These are phyloP conservation scores for Martiniozyma abietophila DNA, from an alignment of 805 yeast species.

Conservation along the genomic window DNA sequence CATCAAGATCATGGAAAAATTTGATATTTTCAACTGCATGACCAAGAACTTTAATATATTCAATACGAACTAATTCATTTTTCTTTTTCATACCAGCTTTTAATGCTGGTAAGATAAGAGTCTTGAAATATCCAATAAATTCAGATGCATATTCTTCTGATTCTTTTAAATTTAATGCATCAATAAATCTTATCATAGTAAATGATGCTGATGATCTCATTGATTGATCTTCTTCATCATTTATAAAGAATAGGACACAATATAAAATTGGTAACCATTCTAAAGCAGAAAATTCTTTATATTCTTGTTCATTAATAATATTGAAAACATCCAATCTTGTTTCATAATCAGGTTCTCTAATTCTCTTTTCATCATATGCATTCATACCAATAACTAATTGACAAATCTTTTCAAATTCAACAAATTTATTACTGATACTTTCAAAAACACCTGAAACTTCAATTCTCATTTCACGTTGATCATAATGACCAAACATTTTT, in stretches of 20 bases:
- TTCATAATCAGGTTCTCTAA: conserved; percentile 75
- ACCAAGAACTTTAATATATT: conserved; percentile 57
- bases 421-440: conserved; percentile 46
- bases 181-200: conserved; percentile 55
- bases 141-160: conserved; percentile 21
- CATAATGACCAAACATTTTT: conserved; percentile 45
- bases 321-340: conserved; percentile 62
- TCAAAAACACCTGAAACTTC: conserved; percentile 51
- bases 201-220: conserved; percentile 70
- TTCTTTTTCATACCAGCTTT: conserved; percentile 57
- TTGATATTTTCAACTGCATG: conserved; percentile 45
- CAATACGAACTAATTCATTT: conserved; percentile 57
- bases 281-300: conserved; percentile 30
- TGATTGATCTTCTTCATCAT: conserved; percentile 71
- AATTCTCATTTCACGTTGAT: conserved; percentile 53
- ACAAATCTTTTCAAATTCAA: conserved; percentile 37
- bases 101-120: conserved; percentile 53
- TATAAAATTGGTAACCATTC: conserved; percentile 80
- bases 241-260: conserved; percentile 58
- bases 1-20: conserved; percentile 41
- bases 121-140: conserved; percentile 36
- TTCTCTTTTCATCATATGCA: conserved; percentile 49
- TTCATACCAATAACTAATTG: conserved; percentile 56
- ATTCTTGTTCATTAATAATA: conserved; percentile 48
- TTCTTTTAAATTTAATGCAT: conserved; percentile 32